These are phyloP conservation scores for Phytophthora litchii DNA, from an alignment of 352 stramenopile species.

Conservation along the genomic window DNA sequence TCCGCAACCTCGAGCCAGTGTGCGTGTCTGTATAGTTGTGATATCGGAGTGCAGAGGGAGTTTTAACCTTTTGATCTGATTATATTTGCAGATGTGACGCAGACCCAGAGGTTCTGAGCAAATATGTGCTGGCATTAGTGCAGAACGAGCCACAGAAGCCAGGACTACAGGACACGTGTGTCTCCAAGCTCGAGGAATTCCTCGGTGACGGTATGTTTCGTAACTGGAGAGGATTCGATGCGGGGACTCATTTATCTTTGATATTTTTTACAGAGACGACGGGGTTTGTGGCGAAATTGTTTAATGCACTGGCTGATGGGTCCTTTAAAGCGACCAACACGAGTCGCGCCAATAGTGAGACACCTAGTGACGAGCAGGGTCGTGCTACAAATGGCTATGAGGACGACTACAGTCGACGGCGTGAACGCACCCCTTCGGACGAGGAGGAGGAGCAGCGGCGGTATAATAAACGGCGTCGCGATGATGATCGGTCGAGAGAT, in stretches of 20 bases:
- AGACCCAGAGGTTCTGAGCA: constrained; percentile 86
- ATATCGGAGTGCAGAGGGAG: not conserved
- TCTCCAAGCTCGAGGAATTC: constrained; percentile 86
- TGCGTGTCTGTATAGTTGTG: constrained; percentile 32
- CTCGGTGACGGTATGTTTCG: constrained; percentile 72
- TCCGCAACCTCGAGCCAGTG: constrained; percentile 86
- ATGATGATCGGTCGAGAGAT: constrained; percentile 53
- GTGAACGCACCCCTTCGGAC: constrained; percentile 44
- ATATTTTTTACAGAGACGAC: constrained; percentile 54
- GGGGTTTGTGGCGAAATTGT: constrained; percentile 75
- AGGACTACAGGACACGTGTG: constrained; percentile 69
- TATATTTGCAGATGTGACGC: constrained; percentile 69
- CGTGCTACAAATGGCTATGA: constrained; percentile 23
- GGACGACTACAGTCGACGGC: constrained; percentile 38
- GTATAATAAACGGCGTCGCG: constrained; percentile 64
- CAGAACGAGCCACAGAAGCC: constrained; percentile 82
- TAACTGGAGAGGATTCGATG: no score
- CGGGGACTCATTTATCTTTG: constrained; percentile 5
- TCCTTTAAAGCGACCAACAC: constrained; percentile 53
- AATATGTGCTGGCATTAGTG: constrained; percentile 87
- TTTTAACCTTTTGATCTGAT: not conserved
- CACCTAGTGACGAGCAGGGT: constrained; percentile 19
- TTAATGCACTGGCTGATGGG: constrained; percentile 64
- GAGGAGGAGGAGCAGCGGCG: constrained; percentile 63
- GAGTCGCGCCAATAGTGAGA: constrained; percentile 11